Evolutionary conservation across 2,329 filamentous ascomycete species (phyloP).

Genomic region (Trichoderma lentiforme): DNA sequence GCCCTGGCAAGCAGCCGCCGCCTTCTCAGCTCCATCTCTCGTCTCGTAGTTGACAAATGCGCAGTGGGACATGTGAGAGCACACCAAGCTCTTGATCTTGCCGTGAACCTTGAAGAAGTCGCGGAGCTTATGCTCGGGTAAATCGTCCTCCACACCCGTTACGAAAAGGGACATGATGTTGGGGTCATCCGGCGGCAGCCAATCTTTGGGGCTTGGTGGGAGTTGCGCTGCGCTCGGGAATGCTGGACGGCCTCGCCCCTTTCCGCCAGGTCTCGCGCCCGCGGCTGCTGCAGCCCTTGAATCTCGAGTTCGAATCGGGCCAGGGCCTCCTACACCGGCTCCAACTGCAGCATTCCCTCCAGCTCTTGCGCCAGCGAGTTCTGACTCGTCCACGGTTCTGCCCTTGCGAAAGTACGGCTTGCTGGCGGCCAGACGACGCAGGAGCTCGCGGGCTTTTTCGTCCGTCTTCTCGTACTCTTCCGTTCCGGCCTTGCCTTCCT

Average conservation of each 20-base stretch:
- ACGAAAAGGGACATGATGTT: conserved; percentile 93
- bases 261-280: conserved; percentile 46
- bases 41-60: conserved; percentile 94
- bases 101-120: conserved; percentile 88
- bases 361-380: conserved; percentile 34
- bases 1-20: conserved; percentile 80
- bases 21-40: conserved; percentile 78
- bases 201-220: conserved; percentile 80
- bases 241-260: conserved; percentile 45
- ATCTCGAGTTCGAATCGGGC: conserved; percentile 76
- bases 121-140: conserved; percentile 87
- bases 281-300: conserved; percentile 49
- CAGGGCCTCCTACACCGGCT: conserved; percentile 60
- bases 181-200: conserved; percentile 74
- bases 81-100: conserved; percentile 87
- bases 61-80: conserved; percentile 95
- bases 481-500: conserved; percentile 79
- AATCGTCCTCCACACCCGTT: conserved; percentile 91
- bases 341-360: conserved; percentile 49
- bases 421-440: conserved; percentile 81
- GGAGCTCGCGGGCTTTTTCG: conserved; percentile 86
- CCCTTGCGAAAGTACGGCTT: conserved; percentile 95
- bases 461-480: conserved; percentile 97
- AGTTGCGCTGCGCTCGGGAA: conserved; percentile 71
- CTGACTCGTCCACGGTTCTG: conserved; percentile 62